Conservation (phyloP, 495 filamentous ascomycete species). For the Neurospora africana region DNA sequence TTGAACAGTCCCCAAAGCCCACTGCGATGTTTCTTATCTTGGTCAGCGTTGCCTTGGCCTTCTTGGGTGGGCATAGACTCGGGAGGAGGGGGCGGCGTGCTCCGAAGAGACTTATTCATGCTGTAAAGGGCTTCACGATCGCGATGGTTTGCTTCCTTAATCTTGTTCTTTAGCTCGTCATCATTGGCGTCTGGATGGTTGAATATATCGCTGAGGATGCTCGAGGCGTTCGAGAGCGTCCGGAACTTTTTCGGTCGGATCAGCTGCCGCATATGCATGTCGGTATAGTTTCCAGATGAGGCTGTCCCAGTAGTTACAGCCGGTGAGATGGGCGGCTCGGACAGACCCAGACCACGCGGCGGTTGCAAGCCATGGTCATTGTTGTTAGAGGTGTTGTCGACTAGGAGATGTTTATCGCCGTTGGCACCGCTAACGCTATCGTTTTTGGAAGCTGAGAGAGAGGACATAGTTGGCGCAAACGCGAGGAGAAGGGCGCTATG, state of each 20-base stretch:
- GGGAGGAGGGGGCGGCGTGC: slow-evolving; percentile 30
- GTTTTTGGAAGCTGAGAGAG: background rate
- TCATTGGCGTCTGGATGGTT: slow-evolving; percentile 14
- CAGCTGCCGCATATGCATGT: slow-evolving; percentile 5
- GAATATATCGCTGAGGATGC: slow-evolving; percentile 17
- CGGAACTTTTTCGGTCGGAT: slow-evolving; percentile 11
- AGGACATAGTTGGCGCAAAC: background rate
- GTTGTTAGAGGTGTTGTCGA: background rate
- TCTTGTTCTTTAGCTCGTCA: slow-evolving; percentile 8
- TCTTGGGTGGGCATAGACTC: slow-evolving; percentile 13
- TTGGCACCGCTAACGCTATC: background rate
- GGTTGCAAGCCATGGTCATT: background rate
- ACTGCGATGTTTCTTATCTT: slow-evolving; percentile 4
- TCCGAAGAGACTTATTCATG: slow-evolving; percentile 32
- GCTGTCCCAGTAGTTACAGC: background rate
- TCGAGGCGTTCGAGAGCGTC: slow-evolving; percentile 10
- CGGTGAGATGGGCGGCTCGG: background rate
- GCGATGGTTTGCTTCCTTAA: slow-evolving; percentile 13
- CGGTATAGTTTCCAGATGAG: background rate
- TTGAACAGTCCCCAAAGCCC: slow-evolving; percentile 7
- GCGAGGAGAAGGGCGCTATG: background rate
- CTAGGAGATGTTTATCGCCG: background rate
- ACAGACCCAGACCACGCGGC: background rate
- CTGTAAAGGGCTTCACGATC: slow-evolving; percentile 8
- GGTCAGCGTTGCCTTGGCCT: background rate